phyloP scores from a whole-genome alignment of 2,329 filamentous ascomycete species.

The Venturiaceae sp. region DNA sequence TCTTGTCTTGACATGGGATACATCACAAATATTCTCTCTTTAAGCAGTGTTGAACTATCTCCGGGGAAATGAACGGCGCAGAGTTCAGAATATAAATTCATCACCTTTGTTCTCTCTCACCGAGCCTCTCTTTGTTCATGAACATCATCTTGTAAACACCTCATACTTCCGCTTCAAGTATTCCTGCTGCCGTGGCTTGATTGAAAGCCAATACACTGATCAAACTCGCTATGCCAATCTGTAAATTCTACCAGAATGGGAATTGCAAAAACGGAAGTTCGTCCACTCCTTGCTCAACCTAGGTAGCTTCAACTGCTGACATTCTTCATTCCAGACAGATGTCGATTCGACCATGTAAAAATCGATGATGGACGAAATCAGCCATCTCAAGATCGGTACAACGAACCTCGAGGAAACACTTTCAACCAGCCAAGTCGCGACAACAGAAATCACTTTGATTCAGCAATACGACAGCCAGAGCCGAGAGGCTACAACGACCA shows the following conservation, averaged over 20 bases:
- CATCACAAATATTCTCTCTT: no score
- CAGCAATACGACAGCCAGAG: not conserved
- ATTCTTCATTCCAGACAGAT: conserved; percentile 36
- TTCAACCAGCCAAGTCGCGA: no score
- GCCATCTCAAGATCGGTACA: not conserved
- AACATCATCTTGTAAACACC: not conserved
- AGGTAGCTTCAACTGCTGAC: conserved; percentile 9
- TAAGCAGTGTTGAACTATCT: no score
- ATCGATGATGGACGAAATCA: not conserved
- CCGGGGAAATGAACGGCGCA: no score
- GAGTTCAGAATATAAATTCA: no score
- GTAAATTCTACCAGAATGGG: conserved; percentile 56
- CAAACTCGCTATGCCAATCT: conserved; percentile 35
- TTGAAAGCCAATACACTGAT: conserved; percentile 8
- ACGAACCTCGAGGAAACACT: not conserved
- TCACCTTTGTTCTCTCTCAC: not conserved
- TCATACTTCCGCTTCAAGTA: not conserved
- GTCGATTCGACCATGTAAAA: conserved; percentile 50
- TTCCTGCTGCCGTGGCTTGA: not conserved
- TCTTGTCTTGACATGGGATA: not conserved
- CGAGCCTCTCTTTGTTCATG: not conserved
- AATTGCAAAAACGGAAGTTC: conserved; percentile 56
- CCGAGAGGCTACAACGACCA: not conserved
- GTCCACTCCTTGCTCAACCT: conserved; percentile 12
- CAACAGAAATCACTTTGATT: no score